Conservation (phyloP, 352 stramenopile species). For the Pythium chondricola region DNA sequence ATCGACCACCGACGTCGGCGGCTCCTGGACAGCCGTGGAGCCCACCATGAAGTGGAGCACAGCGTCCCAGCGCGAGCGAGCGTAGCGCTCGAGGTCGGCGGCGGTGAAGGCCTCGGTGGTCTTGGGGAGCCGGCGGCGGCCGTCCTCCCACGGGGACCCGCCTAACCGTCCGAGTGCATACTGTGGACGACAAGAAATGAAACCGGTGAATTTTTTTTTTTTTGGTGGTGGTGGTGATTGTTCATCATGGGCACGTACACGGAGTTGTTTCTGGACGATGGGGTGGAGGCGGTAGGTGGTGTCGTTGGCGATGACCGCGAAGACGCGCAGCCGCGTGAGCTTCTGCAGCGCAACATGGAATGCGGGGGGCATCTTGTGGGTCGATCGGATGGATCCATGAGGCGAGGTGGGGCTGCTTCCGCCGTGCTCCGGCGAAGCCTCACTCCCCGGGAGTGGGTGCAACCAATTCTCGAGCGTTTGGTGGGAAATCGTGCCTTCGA, state of each 20-base stretch:
- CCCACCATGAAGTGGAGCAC: slow-evolving; percentile 45
- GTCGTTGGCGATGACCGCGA: slow-evolving; percentile 30
- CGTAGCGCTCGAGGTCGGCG: slow-evolving; percentile 28
- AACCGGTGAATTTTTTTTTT: neutral
- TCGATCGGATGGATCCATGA: slow-evolving; percentile 7
- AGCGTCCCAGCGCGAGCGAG: slow-evolving; percentile 27
- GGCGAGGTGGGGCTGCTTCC: neutral
- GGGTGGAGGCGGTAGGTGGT: slow-evolving; percentile 38
- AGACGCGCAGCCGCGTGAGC: slow-evolving; percentile 52
- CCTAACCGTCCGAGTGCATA: slow-evolving; percentile 63
- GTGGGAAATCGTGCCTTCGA: slow-evolving; percentile 37
- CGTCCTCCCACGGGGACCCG: slow-evolving; percentile 67
- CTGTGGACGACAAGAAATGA: slow-evolving; percentile 15
- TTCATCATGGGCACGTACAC: slow-evolving; percentile 23
- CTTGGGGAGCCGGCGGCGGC: slow-evolving; percentile 17
- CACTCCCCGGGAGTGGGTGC: slow-evolving; percentile 27
- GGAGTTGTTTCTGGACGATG: slow-evolving; percentile 58
- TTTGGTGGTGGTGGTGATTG: neutral
- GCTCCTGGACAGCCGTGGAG: slow-evolving; percentile 28
- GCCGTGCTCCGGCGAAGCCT: neutral
- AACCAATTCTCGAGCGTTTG: slow-evolving; percentile 67
- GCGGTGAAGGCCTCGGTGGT: slow-evolving; percentile 13
- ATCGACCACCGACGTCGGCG: slow-evolving; percentile 29
- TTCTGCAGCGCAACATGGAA: slow-evolving; percentile 51
- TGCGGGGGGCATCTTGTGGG: slow-evolving; percentile 34